Percentiles rank a stretch among this genome's conserved stretches.
These are phyloP conservation scores for Colletotrichum sp. DNA, from an alignment of 2,329 filamentous ascomycete species.

Conservation along the genomic window DNA sequence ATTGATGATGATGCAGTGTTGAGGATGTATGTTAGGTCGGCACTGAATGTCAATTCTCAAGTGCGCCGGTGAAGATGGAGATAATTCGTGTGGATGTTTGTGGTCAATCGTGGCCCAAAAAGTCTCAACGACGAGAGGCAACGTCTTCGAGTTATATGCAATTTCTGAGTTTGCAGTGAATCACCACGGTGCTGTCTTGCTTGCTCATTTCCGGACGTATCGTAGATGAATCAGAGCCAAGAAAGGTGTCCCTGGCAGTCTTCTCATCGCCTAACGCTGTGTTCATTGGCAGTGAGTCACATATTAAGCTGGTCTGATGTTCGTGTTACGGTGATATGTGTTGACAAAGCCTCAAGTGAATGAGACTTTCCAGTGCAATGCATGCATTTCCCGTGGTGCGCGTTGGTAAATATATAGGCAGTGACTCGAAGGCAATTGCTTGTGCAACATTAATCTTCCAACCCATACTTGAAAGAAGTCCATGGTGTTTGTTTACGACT, in stretches of 20 bases:
- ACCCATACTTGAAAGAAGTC: no score
- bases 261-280: not conserved
- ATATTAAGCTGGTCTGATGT: no score
- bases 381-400: no score
- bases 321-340: no score
- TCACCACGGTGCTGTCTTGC: not conserved
- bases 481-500: no score
- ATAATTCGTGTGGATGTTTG: not conserved
- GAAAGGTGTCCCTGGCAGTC: no score
- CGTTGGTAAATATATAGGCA: no score
- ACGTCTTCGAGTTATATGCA: not conserved
- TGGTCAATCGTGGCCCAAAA: not conserved
- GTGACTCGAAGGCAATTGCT: no score
- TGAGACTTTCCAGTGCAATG: no score
- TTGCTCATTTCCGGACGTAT: fast-evolving
- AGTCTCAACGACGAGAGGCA: fast-evolving
- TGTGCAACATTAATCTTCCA: no score
- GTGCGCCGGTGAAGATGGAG: not conserved
- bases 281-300: not conserved
- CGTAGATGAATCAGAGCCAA: not conserved
- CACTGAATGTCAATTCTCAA: not conserved
- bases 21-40: not conserved
- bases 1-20: not conserved
- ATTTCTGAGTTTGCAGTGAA: not conserved
- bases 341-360: no score